These are phyloP conservation scores for Volvox carteri DNA, from an alignment of 163 green algal genomes.

Conservation along the genomic window DNA sequence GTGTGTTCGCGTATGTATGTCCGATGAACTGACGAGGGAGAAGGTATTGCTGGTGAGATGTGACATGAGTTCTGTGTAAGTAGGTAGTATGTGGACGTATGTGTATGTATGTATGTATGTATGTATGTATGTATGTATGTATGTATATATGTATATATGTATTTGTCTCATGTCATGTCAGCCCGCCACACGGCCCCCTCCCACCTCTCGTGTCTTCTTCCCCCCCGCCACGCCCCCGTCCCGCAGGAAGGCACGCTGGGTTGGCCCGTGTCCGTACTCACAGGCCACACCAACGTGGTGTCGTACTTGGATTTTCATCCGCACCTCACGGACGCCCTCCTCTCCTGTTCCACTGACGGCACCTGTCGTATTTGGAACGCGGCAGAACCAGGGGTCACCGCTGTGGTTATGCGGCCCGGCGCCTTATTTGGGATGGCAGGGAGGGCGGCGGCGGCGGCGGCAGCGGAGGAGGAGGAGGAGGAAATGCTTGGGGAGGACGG, in stretches of 20 bases:
- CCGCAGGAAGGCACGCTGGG: slow-evolving; percentile 71
- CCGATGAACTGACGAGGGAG: too few species aligned
- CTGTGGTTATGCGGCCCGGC: slow-evolving; percentile 50
- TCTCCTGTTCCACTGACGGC: slow-evolving; percentile 88
- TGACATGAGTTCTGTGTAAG: too few species aligned
- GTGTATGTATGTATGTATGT: too few species aligned
- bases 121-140: too few species aligned
- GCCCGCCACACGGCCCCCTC: too few species aligned
- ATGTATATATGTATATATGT: too few species aligned
- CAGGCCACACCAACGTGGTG: slow-evolving; percentile 75
- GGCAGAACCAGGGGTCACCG: neutral
- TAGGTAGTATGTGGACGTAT: too few species aligned
- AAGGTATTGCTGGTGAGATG: too few species aligned
- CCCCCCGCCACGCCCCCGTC: too few species aligned
- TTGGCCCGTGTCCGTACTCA: slow-evolving; percentile 75
- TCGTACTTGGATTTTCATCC: slow-evolving; percentile 85
- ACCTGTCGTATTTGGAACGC: slow-evolving; percentile 87
- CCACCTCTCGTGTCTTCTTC: too few species aligned
- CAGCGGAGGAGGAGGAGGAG: neutral
- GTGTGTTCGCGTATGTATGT: too few species aligned
- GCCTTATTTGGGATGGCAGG: neutral
- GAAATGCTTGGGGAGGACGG: neutral
- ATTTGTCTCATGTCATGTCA: too few species aligned
- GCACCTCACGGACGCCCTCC: slow-evolving; percentile 66
- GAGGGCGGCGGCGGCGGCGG: neutral